Evolutionary conservation across 164 flowering plant genomes (phyloP).

Genomic region (Vitis amurensis): DNA sequence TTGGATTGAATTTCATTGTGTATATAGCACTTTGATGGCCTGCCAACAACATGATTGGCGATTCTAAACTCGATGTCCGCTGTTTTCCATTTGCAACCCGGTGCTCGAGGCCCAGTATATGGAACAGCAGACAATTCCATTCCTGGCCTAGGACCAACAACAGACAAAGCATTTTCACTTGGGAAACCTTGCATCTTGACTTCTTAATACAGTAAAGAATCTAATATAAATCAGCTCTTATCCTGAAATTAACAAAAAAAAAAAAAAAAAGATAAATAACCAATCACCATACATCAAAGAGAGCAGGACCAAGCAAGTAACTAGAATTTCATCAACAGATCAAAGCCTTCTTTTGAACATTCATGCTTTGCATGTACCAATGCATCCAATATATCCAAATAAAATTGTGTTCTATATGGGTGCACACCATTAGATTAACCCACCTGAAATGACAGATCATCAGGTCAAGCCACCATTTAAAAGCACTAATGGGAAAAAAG

Average conservation of each 20-base stretch:
- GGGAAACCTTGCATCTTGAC: slow-evolving; percentile 49
- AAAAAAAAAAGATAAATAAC: neutral
- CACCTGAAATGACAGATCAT: no score
- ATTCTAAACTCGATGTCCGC: slow-evolving; percentile 83
- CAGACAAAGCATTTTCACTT: slow-evolving; percentile 62
- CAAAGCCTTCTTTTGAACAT: no score
- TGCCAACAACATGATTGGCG: slow-evolving; percentile 84
- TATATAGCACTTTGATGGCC: slow-evolving; percentile 96
- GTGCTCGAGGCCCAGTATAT: slow-evolving; percentile 48
- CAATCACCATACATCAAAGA: neutral
- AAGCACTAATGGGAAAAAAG: no score
- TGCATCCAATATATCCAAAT: no score
- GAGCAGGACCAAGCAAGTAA: neutral
- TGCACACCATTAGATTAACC: no score
- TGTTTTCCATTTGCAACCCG: slow-evolving; percentile 71
- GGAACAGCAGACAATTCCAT: slow-evolving; percentile 78
- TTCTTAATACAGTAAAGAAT: neutral
- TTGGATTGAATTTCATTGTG: slow-evolving; percentile 93
- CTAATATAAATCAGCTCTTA: neutral
- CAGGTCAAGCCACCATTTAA: no score
- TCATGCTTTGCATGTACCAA: no score
- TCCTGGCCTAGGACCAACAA: slow-evolving; percentile 62
- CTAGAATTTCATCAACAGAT: neutral
- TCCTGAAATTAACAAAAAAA: slow-evolving; percentile 2
- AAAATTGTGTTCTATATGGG: no score